Evolutionary conservation across 2,329 filamentous ascomycete species (phyloP), one percentile per base, ranked within the genome.

Genomic region (Cercospora sp.): DNA sequence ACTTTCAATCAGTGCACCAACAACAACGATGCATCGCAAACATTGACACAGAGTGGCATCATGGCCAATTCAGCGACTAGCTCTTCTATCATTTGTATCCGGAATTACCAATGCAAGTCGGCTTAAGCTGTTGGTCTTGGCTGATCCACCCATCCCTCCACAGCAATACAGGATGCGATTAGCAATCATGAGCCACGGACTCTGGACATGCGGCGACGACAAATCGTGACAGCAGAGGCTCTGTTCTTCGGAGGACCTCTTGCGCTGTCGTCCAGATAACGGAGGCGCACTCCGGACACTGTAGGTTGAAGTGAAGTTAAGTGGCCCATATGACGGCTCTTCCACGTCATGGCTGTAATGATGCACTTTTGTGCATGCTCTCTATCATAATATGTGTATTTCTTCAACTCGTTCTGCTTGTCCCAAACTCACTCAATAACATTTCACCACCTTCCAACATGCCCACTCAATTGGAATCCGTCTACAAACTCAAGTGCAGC

Each of bases 401-500:
- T 64, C 30, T 23, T 28, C 6, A 12, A 9, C 30, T 36, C 55
- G 9, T 33, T 20, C 30, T 59, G 10, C 31, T 36, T 12, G 9
- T 59, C n/a, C 23, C 13, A 20, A 18, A 36, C 18, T 33, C 55
- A 3, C 6, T 13, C 10, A 20, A 23, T 9, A 3, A 13, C 36
- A 13, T 36, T n/a, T 12, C 23, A 16, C n/a, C 48, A 16, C 2
- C 4, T 55, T 59, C 13, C 13, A 67, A 20, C 39, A 86, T 86
- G 84, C 78, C 81, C 39, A 70, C 70, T n/a, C 62, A 66, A 36
- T n/a, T 75, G 39, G 79, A 84, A 48, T 81, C 83, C 65, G 81
- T 87, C 10, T 80, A 87, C 66, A 84, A 86, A 72, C 75, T 88
- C 26, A 83, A 83, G 72, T 87, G 85, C 73, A 78, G 80, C 53